Evolutionary conservation across 2,329 filamentous ascomycete species (phyloP).

Genomic region (Verticillium alfalfae): DNA sequence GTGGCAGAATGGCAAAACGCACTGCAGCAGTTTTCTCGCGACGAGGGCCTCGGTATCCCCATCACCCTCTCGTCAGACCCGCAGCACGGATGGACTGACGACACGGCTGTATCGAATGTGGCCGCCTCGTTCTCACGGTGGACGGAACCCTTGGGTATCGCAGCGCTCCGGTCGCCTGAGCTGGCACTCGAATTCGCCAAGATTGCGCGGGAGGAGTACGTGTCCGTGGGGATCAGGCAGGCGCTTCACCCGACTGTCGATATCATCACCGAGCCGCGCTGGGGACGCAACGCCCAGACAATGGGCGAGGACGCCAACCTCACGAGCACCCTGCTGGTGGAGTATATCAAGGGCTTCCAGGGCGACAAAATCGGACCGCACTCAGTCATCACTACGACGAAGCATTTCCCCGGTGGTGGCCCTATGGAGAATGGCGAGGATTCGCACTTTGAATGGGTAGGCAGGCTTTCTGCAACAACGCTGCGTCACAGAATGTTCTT

Average conservation of each 20-base stretch:
- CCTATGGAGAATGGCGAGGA: conserved; percentile 44
- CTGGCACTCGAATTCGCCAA: conserved; percentile 41
- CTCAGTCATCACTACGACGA: conserved; percentile 42
- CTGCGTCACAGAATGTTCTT: background rate
- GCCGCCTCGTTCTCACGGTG: conserved; percentile 42
- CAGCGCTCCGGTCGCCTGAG: conserved; percentile 36
- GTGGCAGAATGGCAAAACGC: conserved; percentile 33
- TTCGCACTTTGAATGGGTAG: conserved; percentile 33
- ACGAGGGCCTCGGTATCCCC: conserved; percentile 41
- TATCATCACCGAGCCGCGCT: conserved; percentile 43
- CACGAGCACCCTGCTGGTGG: conserved; percentile 27
- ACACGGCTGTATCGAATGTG: conserved; percentile 33
- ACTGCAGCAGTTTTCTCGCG: conserved; percentile 33
- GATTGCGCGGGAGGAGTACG: conserved; percentile 40
- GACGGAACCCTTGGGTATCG: conserved; percentile 45
- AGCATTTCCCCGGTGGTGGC: conserved; percentile 49
- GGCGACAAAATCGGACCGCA: conserved; percentile 32
- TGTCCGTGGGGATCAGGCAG: conserved; percentile 33
- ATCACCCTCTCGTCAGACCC: conserved; percentile 43
- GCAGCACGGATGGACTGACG: conserved; percentile 36
- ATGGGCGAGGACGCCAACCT: conserved; percentile 44
- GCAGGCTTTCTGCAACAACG: background rate
- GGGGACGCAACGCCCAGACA: conserved; percentile 38
- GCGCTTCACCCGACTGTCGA: conserved; percentile 47
- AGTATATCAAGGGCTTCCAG: conserved; percentile 43